Evolutionary conservation across 2,329 filamentous ascomycete species (phyloP).

Genomic region (Penicillium fuscoglaucum): DNA sequence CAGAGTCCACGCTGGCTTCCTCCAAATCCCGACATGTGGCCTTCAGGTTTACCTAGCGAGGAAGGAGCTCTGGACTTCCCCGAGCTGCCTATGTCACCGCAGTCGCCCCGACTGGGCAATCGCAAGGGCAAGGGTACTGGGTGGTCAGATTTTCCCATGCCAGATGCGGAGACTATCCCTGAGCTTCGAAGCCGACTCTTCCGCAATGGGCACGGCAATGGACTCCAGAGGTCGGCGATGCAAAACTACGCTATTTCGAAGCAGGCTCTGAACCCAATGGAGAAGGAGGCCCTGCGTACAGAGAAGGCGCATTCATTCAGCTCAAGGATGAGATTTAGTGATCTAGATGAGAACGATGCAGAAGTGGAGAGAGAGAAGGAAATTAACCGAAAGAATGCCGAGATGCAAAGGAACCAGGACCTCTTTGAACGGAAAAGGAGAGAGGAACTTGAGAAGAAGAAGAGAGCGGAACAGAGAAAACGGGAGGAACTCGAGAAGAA

Average conservation of each 20-base stretch:
- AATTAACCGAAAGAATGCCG: background rate
- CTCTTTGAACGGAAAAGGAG: background rate
- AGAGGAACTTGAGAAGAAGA: too few relatives aligned
- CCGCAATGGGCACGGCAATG: background rate
- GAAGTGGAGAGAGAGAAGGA: background rate
- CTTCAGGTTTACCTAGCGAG: slow-evolving; percentile 2
- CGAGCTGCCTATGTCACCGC: background rate
- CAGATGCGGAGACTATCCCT: background rate
- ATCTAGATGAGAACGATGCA: background rate
- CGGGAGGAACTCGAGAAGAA: background rate
- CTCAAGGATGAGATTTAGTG: background rate
- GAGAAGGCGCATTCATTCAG: background rate
- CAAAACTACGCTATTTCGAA: background rate
- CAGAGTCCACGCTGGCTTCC: slow-evolving; percentile 3
- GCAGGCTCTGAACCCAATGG: background rate
- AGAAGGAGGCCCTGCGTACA: background rate
- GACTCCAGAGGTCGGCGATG: background rate
- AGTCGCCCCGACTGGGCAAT: background rate
- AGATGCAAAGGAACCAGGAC: background rate
- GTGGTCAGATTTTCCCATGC: background rate
- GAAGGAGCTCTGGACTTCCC: slow-evolving; percentile 16
- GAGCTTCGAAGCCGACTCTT: background rate
- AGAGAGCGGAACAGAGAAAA: background rate
- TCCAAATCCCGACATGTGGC: slow-evolving; percentile 4
- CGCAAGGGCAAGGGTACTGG: background rate